Percentiles rank a stretch among this genome's conserved stretches.
Conservation (phyloP, 83 land plant genomes). For the Isoetes engelmannii region DNA sequence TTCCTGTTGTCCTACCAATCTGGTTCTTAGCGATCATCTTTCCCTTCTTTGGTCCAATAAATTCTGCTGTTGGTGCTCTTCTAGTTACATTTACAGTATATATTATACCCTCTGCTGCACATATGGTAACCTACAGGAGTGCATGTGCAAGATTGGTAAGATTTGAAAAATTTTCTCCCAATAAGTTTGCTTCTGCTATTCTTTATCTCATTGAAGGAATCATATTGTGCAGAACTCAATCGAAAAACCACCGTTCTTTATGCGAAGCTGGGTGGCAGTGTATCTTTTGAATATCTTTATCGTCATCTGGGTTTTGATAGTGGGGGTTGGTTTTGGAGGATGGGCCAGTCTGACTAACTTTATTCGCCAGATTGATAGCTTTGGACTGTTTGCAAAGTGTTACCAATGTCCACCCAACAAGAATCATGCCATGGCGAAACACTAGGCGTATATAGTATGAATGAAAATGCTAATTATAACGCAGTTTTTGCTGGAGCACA, state of each 20-base stretch:
- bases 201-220: too few relatives aligned
- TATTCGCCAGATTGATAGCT: conserved; percentile 15
- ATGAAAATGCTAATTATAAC: too few relatives aligned
- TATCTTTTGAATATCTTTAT: conserved; percentile 18
- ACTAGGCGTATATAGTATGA: too few relatives aligned
- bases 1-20: conserved; percentile 67
- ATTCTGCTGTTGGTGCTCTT: conserved; percentile 44
- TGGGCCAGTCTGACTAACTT: conserved; percentile 31
- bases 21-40: conserved; percentile 74
- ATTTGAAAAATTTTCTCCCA: neutral
- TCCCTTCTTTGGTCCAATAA: conserved; percentile 55
- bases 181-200: too few relatives aligned
- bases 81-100: conserved; percentile 78
- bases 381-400: conserved; percentile 23
- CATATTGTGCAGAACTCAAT: conserved; percentile 20
- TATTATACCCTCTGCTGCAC: conserved; percentile 65
- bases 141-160: conserved; percentile 59
- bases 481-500: too few relatives aligned
- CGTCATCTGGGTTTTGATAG: conserved; percentile 13
- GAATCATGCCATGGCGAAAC: too few relatives aligned
- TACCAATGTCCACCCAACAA: conserved; percentile 11
- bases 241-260: conserved; percentile 18
- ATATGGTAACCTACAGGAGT: conserved; percentile 54
- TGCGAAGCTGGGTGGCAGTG: conserved; percentile 25
- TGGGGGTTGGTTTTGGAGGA: conserved; percentile 23